A percentile compares a stretch with the other conserved stretches of the same genome.
Conservation (phyloP, 371 early-diverging fungal genomes). For the Rhizomucor pusillus region DNA sequence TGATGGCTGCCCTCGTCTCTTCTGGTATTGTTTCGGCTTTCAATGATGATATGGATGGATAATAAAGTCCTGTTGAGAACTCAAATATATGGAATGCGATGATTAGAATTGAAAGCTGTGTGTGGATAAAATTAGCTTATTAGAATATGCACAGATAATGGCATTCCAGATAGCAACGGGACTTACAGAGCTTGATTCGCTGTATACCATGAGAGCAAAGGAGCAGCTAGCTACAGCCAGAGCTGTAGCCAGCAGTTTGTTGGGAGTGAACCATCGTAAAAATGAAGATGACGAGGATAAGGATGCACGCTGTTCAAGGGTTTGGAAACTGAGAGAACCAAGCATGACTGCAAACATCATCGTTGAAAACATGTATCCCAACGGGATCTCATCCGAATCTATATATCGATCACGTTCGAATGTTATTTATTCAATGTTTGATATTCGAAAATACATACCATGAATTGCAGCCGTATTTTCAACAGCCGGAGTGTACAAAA, state of each 20-base stretch:
- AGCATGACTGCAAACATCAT: slow-evolving; percentile 78
- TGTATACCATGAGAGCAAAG: slow-evolving; percentile 35
- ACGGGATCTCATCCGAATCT: slow-evolving; percentile 26
- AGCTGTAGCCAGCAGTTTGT: slow-evolving; percentile 23
- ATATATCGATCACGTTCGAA: not conserved
- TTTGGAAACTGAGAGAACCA: slow-evolving; percentile 64
- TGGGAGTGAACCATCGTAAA: slow-evolving; percentile 17
- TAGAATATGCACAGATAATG: not conserved
- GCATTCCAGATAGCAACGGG: not conserved
- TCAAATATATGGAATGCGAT: slow-evolving; percentile 58
- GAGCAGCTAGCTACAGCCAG: slow-evolving; percentile 33
- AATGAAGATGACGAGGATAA: not conserved
- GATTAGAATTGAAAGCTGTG: slow-evolving; percentile 16
- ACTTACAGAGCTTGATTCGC: slow-evolving; percentile 28
- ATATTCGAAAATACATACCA: slow-evolving; percentile 4
- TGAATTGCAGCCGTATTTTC: slow-evolving; percentile 33
- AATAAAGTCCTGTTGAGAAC: slow-evolving; percentile 73
- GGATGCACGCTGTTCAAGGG: slow-evolving; percentile 29
- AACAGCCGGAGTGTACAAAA: slow-evolving; percentile 72
- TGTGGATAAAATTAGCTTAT: not conserved
- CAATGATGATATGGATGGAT: slow-evolving; percentile 68
- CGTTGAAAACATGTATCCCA: slow-evolving; percentile 66
- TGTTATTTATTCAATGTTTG: not conserved
- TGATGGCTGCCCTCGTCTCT: slow-evolving; percentile 70
- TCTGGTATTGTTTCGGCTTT: slow-evolving; percentile 71